Conservation (phyloP, 225 moss, liverwort and hornwort genomes). For the Pleurozium schreberi region DNA sequence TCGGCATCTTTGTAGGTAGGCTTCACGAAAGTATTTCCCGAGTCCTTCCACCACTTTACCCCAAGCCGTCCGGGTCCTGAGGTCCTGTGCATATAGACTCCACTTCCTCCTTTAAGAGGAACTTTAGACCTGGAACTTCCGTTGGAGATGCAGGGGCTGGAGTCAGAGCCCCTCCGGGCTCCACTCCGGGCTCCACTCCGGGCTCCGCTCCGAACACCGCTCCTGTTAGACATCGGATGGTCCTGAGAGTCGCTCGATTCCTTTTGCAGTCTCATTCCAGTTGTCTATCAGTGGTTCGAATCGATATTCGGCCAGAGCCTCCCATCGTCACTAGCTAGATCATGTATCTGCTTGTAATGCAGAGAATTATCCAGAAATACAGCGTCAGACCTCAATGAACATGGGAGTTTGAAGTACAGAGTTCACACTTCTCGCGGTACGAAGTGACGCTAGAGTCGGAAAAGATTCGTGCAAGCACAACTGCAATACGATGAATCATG, state of each 20-base stretch:
- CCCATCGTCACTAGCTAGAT: slow-evolving; percentile 6
- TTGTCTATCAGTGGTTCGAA: background rate
- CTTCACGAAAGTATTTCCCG: slow-evolving; percentile 20
- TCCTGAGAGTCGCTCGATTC: background rate
- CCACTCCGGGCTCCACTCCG: slow-evolving; percentile 43
- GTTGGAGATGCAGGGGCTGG: slow-evolving; percentile 53
- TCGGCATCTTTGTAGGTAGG: slow-evolving; percentile 25
- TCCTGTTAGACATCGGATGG: slow-evolving; percentile 30
- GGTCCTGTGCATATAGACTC: slow-evolving; percentile 38
- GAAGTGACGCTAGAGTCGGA: background rate
- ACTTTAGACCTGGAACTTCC: slow-evolving; percentile 46
- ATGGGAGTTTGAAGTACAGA: background rate
- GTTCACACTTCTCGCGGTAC: background rate
- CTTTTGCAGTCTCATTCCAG: slow-evolving; percentile 29
- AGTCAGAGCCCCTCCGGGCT: slow-evolving; percentile 41
- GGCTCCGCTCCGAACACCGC: slow-evolving; percentile 43
- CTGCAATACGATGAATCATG: background rate
- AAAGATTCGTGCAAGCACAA: background rate
- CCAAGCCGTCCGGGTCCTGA: slow-evolving; percentile 42
- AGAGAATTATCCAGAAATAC: background rate
- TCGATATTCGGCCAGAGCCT: background rate
- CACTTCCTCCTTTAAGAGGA: slow-evolving; percentile 38
- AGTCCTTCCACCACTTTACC: slow-evolving; percentile 45
- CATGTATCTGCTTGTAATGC: background rate
- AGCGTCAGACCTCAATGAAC: background rate